Base-by-base conservation (phyloP, 768 basidiomycete species). In the Macrolepiota dolichaula region DNA sequence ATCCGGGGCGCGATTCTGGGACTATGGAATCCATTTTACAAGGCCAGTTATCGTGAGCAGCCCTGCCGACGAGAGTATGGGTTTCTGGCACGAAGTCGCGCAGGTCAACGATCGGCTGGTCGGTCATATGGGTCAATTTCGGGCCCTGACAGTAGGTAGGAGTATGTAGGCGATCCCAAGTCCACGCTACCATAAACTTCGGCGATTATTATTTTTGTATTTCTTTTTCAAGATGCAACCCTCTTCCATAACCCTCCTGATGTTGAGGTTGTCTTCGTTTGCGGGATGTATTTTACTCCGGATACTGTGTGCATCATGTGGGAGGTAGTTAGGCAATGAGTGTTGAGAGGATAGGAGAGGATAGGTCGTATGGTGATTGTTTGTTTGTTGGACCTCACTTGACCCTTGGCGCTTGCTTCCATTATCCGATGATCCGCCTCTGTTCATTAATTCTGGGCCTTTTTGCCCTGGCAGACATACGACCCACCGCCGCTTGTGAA, bases 401-500 rank as follows among this genome's bases (percentile, higher is more conserved):
- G 29, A 32, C 29, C 29, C 29, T 32, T 32, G 29, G 29, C 29
- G 29, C 29, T 32, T 32, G 29, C 29, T 3, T 32, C 7, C 29
- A 32, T 32, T 32, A 32, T 66, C 68, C 75, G 44, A 79, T 82
- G 19, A 44, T 61, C 50, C 38, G 11, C 35, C 37, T 19, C 11
- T 40, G 9, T n/a, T 3, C 29, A 32, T 7, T 32, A 7, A 7
- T 29, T 40, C 36, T 19, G 17, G n/a, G 42, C 9, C 42, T 19
- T 44, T n/a, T 44, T 44, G 10, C n/a, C 7, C 42, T 44, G 42
- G 19, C 19, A 17, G 19, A 44, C 19, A 44, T 32, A 3, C 17
- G 7, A n/a, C 25, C 7, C 27, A 27, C 19, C 13, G 66, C 68
- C 38, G 85, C 85, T 29, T 92, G 90, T 69, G 90, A 92, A 77